These are phyloP conservation scores for Vigna mungo DNA, from an alignment of 306 rosid genomes.

Conservation along the genomic window DNA sequence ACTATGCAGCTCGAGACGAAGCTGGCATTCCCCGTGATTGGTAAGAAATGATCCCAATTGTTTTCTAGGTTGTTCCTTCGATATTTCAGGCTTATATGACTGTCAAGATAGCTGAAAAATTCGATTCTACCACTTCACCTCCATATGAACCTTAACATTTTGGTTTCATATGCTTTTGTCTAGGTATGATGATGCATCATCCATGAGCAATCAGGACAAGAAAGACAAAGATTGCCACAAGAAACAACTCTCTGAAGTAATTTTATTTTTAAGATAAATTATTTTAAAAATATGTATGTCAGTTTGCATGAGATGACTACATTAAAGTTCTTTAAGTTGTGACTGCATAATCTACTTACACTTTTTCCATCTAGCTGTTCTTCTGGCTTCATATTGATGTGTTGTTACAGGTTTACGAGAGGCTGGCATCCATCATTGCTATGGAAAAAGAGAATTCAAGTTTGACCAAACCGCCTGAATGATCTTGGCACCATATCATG, in stretches of 20 bases:
- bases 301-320: neutral
- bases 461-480: slow-evolving; percentile 57
- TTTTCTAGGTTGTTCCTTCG: slow-evolving; percentile 18
- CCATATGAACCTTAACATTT: slow-evolving; percentile 12
- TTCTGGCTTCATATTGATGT: slow-evolving; percentile 17
- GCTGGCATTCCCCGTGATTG: slow-evolving; percentile 99
- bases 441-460: slow-evolving; percentile 85
- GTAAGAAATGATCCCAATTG: slow-evolving; percentile 51
- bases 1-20: slow-evolving; percentile 81
- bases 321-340: neutral
- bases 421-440: slow-evolving; percentile 81
- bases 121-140: neutral
- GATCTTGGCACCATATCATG: slow-evolving; percentile 35
- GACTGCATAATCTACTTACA: neutral
- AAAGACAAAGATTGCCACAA: slow-evolving; percentile 43
- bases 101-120: slow-evolving; percentile 22
- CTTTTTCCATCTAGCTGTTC: slow-evolving; percentile 10
- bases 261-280: neutral
- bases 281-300: neutral
- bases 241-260: slow-evolving; percentile 62
- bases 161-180: slow-evolving; percentile 38
- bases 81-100: neutral
- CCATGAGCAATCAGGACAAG: slow-evolving; percentile 48
- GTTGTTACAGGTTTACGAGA: slow-evolving; percentile 66
- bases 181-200: slow-evolving; percentile 80